A percentile compares a stretch with the other conserved stretches of the same genome.
These are phyloP conservation scores for Aureobasidium sp. DNA, from an alignment of 2,329 filamentous ascomycete genomes.

Conservation along the genomic window DNA sequence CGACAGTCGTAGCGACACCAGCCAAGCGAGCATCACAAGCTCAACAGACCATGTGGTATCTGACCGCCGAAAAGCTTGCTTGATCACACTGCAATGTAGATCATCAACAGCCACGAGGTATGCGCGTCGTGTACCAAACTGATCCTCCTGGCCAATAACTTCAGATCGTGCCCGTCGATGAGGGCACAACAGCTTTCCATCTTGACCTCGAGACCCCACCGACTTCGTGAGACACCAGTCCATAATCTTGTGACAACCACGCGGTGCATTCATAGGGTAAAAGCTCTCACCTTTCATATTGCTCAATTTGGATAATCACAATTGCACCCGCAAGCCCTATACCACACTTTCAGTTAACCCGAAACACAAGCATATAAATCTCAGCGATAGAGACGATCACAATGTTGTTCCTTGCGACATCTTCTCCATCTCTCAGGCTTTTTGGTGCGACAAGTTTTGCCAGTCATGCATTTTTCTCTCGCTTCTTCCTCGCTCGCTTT, in stretches of 20 bases:
- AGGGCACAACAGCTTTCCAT: not conserved
- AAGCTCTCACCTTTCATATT: not conserved
- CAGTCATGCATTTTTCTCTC: not conserved
- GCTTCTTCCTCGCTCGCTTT: not conserved
- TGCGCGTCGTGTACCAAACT: not conserved
- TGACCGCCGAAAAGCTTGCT: not conserved
- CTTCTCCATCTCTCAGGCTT: not conserved
- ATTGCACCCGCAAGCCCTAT: not conserved
- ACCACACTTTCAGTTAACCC: not conserved
- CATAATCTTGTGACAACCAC: not conserved
- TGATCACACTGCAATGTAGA: slow-evolving; percentile 7
- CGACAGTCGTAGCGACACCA: too few relatives aligned
- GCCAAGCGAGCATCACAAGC: too few relatives aligned
- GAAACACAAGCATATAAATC: not conserved
- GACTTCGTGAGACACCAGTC: not conserved
- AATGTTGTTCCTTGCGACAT: not conserved
- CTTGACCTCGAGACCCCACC: not conserved
- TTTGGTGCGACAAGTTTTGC: not conserved
- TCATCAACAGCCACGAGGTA: not conserved
- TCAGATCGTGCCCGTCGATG: not conserved
- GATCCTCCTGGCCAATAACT: not conserved
- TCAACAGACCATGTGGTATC: not conserved
- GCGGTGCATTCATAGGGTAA: not conserved
- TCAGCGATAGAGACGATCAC: not conserved
- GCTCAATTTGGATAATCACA: not conserved